phyloP scores from a whole-genome alignment of 2,329 filamentous ascomycete species.

The Nannizzia gypsea region DNA sequence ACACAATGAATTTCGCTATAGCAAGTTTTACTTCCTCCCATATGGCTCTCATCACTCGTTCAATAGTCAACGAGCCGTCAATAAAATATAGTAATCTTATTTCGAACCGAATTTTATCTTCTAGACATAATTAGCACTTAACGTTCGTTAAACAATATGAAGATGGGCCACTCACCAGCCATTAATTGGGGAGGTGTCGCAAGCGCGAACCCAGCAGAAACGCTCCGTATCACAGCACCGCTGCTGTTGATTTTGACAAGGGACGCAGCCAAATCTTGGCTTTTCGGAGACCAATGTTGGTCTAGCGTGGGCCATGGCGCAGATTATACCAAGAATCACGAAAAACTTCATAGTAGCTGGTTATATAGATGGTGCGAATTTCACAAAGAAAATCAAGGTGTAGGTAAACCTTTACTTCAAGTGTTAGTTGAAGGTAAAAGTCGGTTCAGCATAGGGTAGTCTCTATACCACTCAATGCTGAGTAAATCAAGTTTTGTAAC shows the following conservation, averaged over 20 bases:
- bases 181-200: neutral
- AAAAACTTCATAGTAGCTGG: neutral
- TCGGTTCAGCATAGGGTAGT: neutral
- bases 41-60: neutral
- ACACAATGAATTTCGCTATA: too few relatives aligned
- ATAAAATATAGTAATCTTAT: neutral
- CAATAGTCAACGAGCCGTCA: neutral
- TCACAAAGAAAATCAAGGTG: too few relatives aligned
- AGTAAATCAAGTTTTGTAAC: neutral
- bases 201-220: neutral
- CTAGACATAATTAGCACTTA: too few relatives aligned
- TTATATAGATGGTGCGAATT: neutral
- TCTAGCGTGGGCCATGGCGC: neutral
- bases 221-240: neutral
- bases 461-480: neutral
- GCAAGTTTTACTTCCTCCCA: too few relatives aligned
- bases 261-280: neutral
- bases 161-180: neutral
- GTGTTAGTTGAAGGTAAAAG: neutral
- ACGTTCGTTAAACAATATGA: too few relatives aligned
- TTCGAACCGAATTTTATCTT: too few relatives aligned
- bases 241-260: neutral
- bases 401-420: neutral
- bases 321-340: neutral
- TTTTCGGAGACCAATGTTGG: neutral